Evolutionary conservation across 768 basidiomycete genomes (phyloP), one percentile per base, ranked within the genome.

Genomic region (Leccinum broughii): DNA sequence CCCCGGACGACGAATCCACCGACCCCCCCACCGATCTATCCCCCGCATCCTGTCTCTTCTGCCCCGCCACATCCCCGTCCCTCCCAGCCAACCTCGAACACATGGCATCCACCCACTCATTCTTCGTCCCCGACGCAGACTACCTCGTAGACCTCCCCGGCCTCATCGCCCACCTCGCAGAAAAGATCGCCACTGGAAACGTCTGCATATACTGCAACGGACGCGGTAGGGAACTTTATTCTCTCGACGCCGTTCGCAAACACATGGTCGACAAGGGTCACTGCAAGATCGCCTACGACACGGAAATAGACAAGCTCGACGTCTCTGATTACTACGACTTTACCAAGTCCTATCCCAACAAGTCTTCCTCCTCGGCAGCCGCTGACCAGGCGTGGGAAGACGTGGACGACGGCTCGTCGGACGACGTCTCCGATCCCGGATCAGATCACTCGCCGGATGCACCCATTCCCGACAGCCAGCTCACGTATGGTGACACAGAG

Each of bases 211-310:
- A 81, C 75, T 99, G 97, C 76, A 91, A 90, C 68, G 89, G 87
- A 35, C 86, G 82, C 62, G 85, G 93, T 48, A 78, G 86, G 61
- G 94, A 93, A 68, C 94, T 94, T 75, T 84, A 87, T 59, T 88
- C 85, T 15, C 70, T 95, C 56, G 89, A 93, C 4, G 96, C 95
- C 0, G 95, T 93, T 5, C 81, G 95, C 65, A 92, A 92, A 69
- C 97, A 99, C 72, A 99, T 99, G 97, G 62, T 85, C 44, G 95
- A 95, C 80, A 98, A 98, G 77, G 83, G 85, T 59, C 97, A 99
- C 70, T 98, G 95, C 82, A 98, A 97, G 77, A 86, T 99, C 64
- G 90, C 92, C 0, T 98, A 96, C 74, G 92, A 94, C 60, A 76
- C 83, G 1, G 87, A 92, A 66, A 70, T 77, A 41, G 93, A 98